A percentile compares a stretch with the other conserved stretches of the same genome.
Conservation (phyloP, 2,329 filamentous ascomycete species). For the Sarocladium kiliense region DNA sequence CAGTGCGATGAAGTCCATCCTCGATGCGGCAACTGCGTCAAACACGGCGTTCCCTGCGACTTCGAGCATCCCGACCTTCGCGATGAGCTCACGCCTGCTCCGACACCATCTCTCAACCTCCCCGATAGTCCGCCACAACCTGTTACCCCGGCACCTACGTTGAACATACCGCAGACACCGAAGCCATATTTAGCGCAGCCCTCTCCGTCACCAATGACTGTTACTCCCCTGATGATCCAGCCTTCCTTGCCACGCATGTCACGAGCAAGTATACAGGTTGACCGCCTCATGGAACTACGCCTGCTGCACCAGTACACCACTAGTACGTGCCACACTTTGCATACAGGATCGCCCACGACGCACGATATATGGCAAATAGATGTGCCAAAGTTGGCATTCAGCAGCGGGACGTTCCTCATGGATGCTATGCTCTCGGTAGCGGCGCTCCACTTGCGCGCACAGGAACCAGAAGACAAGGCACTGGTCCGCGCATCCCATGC, state of each 20-base stretch:
- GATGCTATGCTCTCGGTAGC: slow-evolving; percentile 61
- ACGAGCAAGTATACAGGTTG: slow-evolving; percentile 28
- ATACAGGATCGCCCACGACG: slow-evolving; percentile 44
- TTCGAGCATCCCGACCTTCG: slow-evolving; percentile 50
- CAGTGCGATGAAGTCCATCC: slow-evolving; percentile 64
- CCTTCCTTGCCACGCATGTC: slow-evolving; percentile 20
- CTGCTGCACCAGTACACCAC: slow-evolving; percentile 62
- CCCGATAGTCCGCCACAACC: neutral
- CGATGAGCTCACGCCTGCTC: slow-evolving; percentile 35
- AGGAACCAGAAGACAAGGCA: slow-evolving; percentile 51
- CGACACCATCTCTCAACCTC: slow-evolving; percentile 6
- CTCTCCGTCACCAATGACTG: slow-evolving; percentile 18
- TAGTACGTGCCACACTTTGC: slow-evolving; percentile 54
- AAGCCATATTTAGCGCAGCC: neutral
- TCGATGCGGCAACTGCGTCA: slow-evolving; percentile 60
- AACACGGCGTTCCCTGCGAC: slow-evolving; percentile 62
- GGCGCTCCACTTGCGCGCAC: slow-evolving; percentile 55
- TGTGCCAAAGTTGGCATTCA: slow-evolving; percentile 57
- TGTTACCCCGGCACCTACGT: neutral
- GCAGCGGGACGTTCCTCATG: slow-evolving; percentile 51
- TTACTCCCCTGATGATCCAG: slow-evolving; percentile 28
- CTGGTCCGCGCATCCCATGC: slow-evolving; percentile 58
- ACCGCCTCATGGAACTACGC: slow-evolving; percentile 53
- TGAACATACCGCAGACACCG: neutral
- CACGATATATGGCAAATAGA: slow-evolving; percentile 55